These are phyloP conservation scores for Pyronema domesticum DNA, from an alignment of 495 filamentous ascomycete genomes.

Conservation along the genomic window DNA sequence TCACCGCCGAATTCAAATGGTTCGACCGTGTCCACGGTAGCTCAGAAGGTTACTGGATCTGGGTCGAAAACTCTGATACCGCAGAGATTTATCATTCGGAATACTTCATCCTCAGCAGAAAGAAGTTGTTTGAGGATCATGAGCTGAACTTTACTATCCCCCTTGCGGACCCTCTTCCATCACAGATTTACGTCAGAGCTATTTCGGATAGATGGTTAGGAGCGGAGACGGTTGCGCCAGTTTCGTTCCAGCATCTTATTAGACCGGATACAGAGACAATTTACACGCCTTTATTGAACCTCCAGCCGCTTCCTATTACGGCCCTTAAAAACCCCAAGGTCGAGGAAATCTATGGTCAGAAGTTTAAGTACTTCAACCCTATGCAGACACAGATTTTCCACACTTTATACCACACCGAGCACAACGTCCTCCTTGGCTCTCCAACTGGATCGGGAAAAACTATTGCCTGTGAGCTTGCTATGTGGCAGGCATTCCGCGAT, in stretches of 20 bases:
- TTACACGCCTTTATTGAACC: slow-evolving; percentile 80
- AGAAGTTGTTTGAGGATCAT: slow-evolving; percentile 82
- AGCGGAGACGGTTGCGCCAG: slow-evolving; percentile 83
- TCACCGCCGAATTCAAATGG: slow-evolving; percentile 86
- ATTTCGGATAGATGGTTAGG: slow-evolving; percentile 94
- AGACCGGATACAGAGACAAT: slow-evolving; percentile 92
- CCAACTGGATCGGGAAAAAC: slow-evolving; percentile 97
- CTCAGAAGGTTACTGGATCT: slow-evolving; percentile 93
- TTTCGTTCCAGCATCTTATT: slow-evolving; percentile 97
- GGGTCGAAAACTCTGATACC: slow-evolving; percentile 97
- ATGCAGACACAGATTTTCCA: slow-evolving; percentile 99
- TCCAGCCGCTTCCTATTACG: slow-evolving; percentile 76
- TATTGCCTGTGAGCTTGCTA: slow-evolving; percentile 86
- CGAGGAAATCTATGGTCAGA: slow-evolving; percentile 70
- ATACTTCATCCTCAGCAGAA: slow-evolving; percentile 77
- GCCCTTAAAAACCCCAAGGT: slow-evolving; percentile 75
- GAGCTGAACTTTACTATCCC: slow-evolving; percentile 97
- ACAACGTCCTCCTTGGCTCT: slow-evolving; percentile 89
- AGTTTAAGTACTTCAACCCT: slow-evolving; percentile 93
- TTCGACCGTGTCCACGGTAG: slow-evolving; percentile 88
- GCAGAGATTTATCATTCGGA: slow-evolving; percentile 97
- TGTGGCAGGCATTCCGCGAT: slow-evolving; percentile 99
- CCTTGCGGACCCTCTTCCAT: slow-evolving; percentile 74
- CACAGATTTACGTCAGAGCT: slow-evolving; percentile 86
- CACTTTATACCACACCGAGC: slow-evolving; percentile 72